Percentiles rank a stretch among this genome's conserved stretches.
Evolutionary conservation across 208 protist species (phyloP).

Genomic region (Acanthamoeba quina): DNA sequence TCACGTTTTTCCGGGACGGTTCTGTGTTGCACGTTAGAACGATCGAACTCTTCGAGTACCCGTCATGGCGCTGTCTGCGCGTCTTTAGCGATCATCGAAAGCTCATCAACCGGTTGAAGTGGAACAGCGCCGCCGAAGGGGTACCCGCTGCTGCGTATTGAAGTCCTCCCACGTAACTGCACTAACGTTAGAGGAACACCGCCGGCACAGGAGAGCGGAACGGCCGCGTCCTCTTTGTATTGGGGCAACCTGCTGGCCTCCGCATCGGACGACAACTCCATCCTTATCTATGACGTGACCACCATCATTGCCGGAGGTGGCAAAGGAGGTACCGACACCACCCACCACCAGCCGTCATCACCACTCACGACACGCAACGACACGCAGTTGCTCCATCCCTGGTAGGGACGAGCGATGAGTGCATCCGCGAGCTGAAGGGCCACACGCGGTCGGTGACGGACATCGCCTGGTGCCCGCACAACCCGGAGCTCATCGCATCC

Average conservation of each 20-base stretch:
- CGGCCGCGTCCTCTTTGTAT: background rate
- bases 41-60: constrained; percentile 64
- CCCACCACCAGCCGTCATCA: background rate
- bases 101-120: constrained; percentile 70
- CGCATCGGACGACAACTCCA: constrained; percentile 32
- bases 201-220: background rate
- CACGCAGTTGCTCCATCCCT: background rate
- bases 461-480: constrained; percentile 63
- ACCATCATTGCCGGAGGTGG: background rate
- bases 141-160: background rate
- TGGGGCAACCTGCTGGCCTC: constrained; percentile 47
- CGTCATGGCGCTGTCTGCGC: constrained; percentile 61
- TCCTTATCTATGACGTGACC: constrained; percentile 53
- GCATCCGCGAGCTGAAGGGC: constrained; percentile 30
- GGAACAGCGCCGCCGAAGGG: constrained; percentile 32
- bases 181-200: background rate
- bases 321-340: background rate
- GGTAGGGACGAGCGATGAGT: constrained; percentile 36
- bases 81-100: constrained; percentile 60
- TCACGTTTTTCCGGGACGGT: background rate
- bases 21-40: background rate
- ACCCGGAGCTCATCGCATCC: constrained; percentile 47
- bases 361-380: background rate
- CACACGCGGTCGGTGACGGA: constrained; percentile 60
- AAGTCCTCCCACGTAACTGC: background rate